Evolutionary conservation across 2,329 filamentous ascomycete species (phyloP).

Genomic region (Colletotrichum zoysiae): DNA sequence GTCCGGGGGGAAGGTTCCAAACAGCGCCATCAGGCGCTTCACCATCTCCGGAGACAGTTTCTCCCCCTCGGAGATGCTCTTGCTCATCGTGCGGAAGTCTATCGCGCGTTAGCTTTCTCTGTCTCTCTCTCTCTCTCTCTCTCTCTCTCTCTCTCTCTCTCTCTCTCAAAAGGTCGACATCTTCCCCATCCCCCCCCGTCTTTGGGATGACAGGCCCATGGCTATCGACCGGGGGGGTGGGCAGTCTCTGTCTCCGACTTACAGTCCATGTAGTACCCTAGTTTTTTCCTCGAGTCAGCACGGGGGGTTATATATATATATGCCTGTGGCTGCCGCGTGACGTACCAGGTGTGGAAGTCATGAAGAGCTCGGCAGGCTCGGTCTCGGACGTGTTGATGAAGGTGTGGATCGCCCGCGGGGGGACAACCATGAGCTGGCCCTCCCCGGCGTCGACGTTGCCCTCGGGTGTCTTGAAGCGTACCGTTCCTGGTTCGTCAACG

Average conservation of each 20-base stretch:
- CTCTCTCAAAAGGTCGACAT: slow-evolving; percentile 4
- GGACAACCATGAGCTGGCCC: slow-evolving; percentile 52
- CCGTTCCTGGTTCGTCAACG: slow-evolving; percentile 43
- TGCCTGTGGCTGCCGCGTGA: not conserved
- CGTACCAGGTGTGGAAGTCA: slow-evolving; percentile 53
- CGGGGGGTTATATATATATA: no score
- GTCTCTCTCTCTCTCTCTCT: not conserved
- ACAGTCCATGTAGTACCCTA: slow-evolving; percentile 55
- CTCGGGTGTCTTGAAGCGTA: slow-evolving; percentile 51
- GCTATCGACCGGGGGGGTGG: not conserved
- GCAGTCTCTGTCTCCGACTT: slow-evolving; percentile 36
- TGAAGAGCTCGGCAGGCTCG: slow-evolving; percentile 52
- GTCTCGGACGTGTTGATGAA: slow-evolving; percentile 52
- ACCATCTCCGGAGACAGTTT: slow-evolving; percentile 46
- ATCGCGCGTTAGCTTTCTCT: slow-evolving; percentile 13
- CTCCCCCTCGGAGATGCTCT: slow-evolving; percentile 46
- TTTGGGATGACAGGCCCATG: not conserved
- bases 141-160: not conserved
- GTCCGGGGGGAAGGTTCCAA: slow-evolving; percentile 53
- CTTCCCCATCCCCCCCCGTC: not conserved
- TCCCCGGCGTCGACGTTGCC: slow-evolving; percentile 47
- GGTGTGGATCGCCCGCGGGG: slow-evolving; percentile 52
- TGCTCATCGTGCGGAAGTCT: slow-evolving; percentile 54
- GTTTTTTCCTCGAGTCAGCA: slow-evolving; percentile 10
- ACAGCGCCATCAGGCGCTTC: slow-evolving; percentile 53